Conservation (phyloP, 2,329 filamentous ascomycete genomes). For the Microsporum ferrugineum region DNA sequence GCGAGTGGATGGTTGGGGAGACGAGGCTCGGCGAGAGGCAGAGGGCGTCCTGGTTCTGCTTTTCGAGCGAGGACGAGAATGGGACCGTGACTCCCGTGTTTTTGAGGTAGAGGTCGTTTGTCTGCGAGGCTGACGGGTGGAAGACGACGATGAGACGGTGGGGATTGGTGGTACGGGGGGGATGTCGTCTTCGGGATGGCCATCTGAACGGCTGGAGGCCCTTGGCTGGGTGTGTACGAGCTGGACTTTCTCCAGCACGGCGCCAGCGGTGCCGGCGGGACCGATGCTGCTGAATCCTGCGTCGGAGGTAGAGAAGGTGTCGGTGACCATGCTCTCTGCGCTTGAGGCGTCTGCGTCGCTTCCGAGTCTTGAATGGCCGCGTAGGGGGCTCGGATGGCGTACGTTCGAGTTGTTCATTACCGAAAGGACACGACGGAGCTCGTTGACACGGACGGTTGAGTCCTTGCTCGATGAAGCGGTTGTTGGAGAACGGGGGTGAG, state of each 20-base stretch:
- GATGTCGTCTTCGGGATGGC: conserved; percentile 21
- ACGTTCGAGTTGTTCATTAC: conserved; percentile 24
- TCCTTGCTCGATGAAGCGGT: conserved; percentile 31
- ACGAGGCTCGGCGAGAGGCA: background rate
- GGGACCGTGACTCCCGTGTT: background rate
- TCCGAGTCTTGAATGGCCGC: conserved; percentile 25
- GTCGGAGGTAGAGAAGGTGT: conserved; percentile 28
- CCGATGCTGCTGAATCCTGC: conserved; percentile 16
- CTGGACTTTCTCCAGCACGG: background rate
- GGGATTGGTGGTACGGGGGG: conserved; percentile 39
- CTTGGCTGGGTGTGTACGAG: background rate
- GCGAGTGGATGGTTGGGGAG: background rate
- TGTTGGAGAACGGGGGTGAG: conserved; percentile 23
- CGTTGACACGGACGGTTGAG: conserved; percentile 38
- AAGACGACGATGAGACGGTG: conserved; percentile 4
- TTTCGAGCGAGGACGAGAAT: background rate
- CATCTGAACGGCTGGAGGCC: background rate
- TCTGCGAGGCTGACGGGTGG: background rate
- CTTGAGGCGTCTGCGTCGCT: conserved; percentile 28
- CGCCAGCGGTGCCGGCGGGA: background rate
- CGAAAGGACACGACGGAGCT: conserved; percentile 38
- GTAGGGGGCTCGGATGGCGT: conserved; percentile 33
- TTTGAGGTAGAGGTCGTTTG: background rate
- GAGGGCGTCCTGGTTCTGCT: background rate
- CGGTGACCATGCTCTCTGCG: conserved; percentile 37